Conservation (phyloP, 768 basidiomycete species). For the Boletus subcaerulescens region DNA sequence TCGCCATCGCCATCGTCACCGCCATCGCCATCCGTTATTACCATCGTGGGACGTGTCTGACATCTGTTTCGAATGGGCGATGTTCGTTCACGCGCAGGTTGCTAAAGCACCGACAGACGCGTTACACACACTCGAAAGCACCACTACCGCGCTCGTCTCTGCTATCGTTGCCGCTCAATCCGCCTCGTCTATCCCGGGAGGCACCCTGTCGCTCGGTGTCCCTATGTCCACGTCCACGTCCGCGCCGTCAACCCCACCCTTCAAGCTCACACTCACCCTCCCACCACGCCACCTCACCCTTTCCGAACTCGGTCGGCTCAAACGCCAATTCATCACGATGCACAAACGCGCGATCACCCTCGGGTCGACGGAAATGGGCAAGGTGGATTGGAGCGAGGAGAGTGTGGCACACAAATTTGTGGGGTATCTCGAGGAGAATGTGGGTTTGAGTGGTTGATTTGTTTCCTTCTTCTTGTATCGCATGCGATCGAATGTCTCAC, state of each 20-base stretch:
- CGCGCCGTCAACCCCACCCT: slow-evolving; percentile 14
- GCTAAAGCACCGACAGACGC: slow-evolving; percentile 86
- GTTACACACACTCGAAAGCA: slow-evolving; percentile 79
- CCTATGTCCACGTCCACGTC: slow-evolving; percentile 41
- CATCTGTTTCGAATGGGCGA: no score
- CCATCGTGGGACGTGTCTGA: no score
- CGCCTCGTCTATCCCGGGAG: slow-evolving; percentile 46
- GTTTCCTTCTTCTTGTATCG: no score
- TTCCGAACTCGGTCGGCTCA: slow-evolving; percentile 83
- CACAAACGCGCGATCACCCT: slow-evolving; percentile 89
- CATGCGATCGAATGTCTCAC: no score
- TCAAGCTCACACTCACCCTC: slow-evolving; percentile 48
- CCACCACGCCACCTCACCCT: slow-evolving; percentile 74
- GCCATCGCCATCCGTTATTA: no score
- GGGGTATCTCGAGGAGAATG: slow-evolving; percentile 67
- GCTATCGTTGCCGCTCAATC: slow-evolving; percentile 65
- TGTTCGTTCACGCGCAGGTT: slow-evolving; percentile 41
- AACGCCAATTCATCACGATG: slow-evolving; percentile 86
- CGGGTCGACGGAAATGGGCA: slow-evolving; percentile 74
- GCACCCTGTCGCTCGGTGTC: slow-evolving; percentile 28
- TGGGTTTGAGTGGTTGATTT: slow-evolving; percentile 29
- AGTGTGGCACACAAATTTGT: slow-evolving; percentile 70
- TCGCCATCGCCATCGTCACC: no score
- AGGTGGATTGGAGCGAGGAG: slow-evolving; percentile 73
- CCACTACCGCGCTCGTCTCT: slow-evolving; percentile 66